phyloP scores from a whole-genome alignment of 2,329 filamentous ascomycete species.

The Amauroascus niger region DNA sequence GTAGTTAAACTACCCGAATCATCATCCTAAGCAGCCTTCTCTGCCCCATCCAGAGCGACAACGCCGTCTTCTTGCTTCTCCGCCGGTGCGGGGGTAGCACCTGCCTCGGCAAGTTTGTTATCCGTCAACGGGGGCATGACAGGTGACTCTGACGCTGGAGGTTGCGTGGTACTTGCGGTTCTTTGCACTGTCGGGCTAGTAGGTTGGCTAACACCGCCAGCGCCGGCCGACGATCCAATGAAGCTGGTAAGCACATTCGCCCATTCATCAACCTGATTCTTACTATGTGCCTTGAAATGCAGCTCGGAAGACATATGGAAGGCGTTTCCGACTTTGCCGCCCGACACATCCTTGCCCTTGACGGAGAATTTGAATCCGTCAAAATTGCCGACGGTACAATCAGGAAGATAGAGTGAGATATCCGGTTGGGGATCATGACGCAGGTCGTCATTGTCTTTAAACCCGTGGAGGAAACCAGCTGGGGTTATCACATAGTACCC shows the following conservation, averaged over 20 bases:
- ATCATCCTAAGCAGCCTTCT: background rate
- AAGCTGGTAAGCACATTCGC: constrained; percentile 8
- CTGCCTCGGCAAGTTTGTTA: background rate
- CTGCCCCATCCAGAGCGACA: background rate
- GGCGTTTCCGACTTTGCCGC: constrained; percentile 66
- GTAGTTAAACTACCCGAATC: background rate
- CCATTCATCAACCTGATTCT: constrained; percentile 76
- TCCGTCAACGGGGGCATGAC: constrained; percentile 4
- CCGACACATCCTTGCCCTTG: constrained; percentile 86
- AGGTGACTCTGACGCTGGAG: background rate
- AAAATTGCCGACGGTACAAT: constrained; percentile 65
- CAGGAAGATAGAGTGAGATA: constrained; percentile 81
- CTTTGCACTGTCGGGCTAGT: constrained; percentile 6
- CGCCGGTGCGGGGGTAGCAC: background rate
- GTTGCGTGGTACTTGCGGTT: background rate
- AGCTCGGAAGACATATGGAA: constrained; percentile 72
- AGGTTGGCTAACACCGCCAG: constrained; percentile 4
- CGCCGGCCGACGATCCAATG: background rate
- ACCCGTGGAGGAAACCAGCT: constrained; percentile 84
- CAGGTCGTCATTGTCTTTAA: constrained; percentile 78
- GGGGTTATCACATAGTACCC: constrained; percentile 87
- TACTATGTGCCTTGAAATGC: constrained; percentile 75
- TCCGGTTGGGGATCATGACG: constrained; percentile 56
- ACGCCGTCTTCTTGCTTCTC: background rate
- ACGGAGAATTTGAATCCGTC: constrained; percentile 80